Conservation (phyloP, 2,329 filamentous ascomycete genomes). For the Pseudopyricularia javanii region DNA sequence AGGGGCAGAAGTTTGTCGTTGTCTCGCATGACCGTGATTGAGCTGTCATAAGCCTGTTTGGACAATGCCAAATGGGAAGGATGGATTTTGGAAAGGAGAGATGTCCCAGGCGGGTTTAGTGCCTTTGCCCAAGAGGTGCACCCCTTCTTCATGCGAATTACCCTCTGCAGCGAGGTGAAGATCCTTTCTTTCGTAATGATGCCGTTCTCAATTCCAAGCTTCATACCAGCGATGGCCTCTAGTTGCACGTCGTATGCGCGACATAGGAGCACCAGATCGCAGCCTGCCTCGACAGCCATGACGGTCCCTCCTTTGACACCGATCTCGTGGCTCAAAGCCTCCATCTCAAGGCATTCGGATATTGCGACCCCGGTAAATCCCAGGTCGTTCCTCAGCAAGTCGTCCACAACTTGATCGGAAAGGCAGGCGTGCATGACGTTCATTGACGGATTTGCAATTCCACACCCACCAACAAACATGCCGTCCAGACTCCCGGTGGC, state of each 20-base stretch:
- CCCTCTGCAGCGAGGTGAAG: conserved; percentile 64
- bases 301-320: conserved; percentile 95
- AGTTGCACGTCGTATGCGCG: conserved; percentile 79
- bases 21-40: conserved; percentile 85
- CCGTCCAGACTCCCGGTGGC: conserved; percentile 69
- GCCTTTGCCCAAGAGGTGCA: conserved; percentile 89
- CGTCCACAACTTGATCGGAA: conserved; percentile 85
- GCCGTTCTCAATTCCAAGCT: conserved; percentile 78
- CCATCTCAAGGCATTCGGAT: conserved; percentile 94
- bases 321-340: conserved; percentile 86
- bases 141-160: conserved; percentile 68
- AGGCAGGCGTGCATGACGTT: conserved; percentile 93
- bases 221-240: conserved; percentile 82
- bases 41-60: conserved; percentile 77
- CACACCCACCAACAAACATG: conserved; percentile 93
- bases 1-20: conserved; percentile 76
- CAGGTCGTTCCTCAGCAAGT: conserved; percentile 75
- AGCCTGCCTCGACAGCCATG: conserved; percentile 94
- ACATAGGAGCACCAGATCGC: conserved; percentile 81
- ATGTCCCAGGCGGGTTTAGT: conserved; percentile 71
- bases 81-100: conserved; percentile 67
- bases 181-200: conserved; percentile 76
- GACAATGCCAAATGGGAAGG: conserved; percentile 72
- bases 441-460: conserved; percentile 81
- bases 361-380: conserved; percentile 87